Evolutionary conservation across 2,329 filamentous ascomycete species (phyloP).

Genomic region (Botrytis porri): DNA sequence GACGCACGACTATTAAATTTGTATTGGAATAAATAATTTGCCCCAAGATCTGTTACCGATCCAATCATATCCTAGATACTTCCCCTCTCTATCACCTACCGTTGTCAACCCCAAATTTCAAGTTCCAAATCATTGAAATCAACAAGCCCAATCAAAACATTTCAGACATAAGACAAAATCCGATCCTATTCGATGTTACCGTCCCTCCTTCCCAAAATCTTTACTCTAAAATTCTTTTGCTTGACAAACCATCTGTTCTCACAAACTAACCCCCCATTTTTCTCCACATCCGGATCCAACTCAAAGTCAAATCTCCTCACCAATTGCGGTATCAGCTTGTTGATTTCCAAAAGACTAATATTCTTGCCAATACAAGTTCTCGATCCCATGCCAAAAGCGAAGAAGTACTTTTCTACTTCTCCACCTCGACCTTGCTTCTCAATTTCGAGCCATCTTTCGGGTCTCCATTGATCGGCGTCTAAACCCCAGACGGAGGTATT

Average conservation of each 20-base stretch:
- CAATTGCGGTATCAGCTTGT: constrained; percentile 43
- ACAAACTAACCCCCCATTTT: constrained; percentile 23
- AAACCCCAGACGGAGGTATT: constrained; percentile 47
- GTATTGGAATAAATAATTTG: neutral
- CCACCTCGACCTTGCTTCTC: constrained; percentile 44
- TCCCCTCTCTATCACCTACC: neutral
- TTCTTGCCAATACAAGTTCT: constrained; percentile 46
- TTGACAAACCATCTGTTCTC: constrained; percentile 37
- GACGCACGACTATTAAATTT: neutral
- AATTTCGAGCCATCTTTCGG: constrained; percentile 49
- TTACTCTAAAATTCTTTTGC: constrained; percentile 31
- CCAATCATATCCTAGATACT: neutral
- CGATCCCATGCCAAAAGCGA: constrained; percentile 42
- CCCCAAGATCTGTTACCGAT: neutral
- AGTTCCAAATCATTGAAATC: neutral
- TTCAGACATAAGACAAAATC: too few species aligned
- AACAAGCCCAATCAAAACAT: neutral
- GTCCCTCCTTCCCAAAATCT: constrained; percentile 19
- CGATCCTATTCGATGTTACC: neutral
- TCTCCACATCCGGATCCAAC: constrained; percentile 25
- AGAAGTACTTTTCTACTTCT: constrained; percentile 46
- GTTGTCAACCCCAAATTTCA: neutral
- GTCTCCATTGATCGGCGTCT: constrained; percentile 48
- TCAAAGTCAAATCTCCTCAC: constrained; percentile 35
- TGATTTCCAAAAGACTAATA: constrained; percentile 45